These are phyloP conservation scores for Cetraspora pellucida DNA, from an alignment of 192 early-diverging fungal species.

Conservation along the genomic window DNA sequence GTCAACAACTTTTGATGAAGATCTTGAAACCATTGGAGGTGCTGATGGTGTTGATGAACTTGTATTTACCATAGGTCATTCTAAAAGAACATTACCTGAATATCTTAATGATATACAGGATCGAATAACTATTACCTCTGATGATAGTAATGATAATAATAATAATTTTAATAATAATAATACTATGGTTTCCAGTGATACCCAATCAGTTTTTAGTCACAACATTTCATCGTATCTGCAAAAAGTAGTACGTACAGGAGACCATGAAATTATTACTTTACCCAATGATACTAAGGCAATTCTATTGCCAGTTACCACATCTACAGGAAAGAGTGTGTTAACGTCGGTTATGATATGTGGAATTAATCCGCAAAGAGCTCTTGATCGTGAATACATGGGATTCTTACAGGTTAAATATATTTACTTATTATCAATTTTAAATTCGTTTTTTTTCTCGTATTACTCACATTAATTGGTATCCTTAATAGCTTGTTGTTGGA, in stretches of 20 bases:
- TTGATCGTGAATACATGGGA: conserved; percentile 30
- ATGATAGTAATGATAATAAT: neutral
- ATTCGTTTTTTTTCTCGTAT: neutral
- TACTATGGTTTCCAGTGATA: neutral
- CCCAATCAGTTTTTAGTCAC: neutral
- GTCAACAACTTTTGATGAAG: conserved; percentile 25
- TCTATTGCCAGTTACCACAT: neutral
- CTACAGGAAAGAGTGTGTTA: neutral
- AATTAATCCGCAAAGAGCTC: neutral
- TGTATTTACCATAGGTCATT: neutral
- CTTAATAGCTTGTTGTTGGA: conserved; percentile 36
- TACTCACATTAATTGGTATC: neutral
- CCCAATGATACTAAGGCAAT: conserved; percentile 4
- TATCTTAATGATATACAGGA: neutral
- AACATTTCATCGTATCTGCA: neutral
- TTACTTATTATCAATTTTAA: neutral
- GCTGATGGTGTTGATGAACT: conserved; percentile 23
- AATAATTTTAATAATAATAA: neutral
- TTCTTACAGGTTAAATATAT: conserved; percentile 35
- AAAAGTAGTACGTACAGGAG: neutral
- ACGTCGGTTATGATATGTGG: conserved; percentile 23
- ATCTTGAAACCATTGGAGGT: neutral
- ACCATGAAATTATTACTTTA: neutral
- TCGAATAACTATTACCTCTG: neutral
- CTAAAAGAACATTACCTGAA: conserved; percentile 20